Base-by-base conservation (phyloP, 169 alveolate species). In the Eimeria sp. region DNA sequence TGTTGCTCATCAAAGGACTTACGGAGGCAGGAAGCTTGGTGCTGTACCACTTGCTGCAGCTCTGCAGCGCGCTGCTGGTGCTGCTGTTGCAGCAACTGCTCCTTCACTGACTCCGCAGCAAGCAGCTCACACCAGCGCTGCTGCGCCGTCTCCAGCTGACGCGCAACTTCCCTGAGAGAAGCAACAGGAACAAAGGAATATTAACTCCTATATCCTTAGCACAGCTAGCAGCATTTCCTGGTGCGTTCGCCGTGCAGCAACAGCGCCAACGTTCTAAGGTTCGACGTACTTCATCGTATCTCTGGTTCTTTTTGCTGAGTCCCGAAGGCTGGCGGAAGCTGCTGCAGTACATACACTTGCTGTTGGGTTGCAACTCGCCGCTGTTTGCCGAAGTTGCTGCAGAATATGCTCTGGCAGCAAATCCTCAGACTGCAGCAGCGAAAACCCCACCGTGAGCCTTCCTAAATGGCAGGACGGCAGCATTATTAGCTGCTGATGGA, bases 11-110 rank as follows among this genome's bases (percentile, higher is more conserved):
- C 51, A 25, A 86, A 57, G 49, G 93, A 25, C 63, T 63, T 86
- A 16, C 80, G 51, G 9, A 86, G 93, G 25, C 30, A 61, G 45
- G 11, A 43, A 11, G 93, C 82, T 86, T 86, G 93, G 67, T 86
- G 80, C 93, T 86, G 93, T 30, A 86, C 93, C n/a, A 40, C 93
- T 86, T 86, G 93, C 80, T 86, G 93, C 80, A 86, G 65, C 63
- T 86, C 93, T 34, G 76, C 76, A 1, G 93, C 93, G 27, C 14
- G 80, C 76, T 86, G 76, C 61, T 63, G 93, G 45, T 86, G 76
- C 80, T 40, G 76, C 93, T 86, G 93, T 82, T 86, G 76, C 82
- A 61, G 82, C 63, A 27, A 61, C 82, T 86, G 78, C 20, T 16
- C 16, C n/a, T 49, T 58, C 49, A 10, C 93, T 5, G 93, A 34